Percentiles rank a stretch among this genome's conserved stretches.
These are phyloP conservation scores for Scedosporium aurantiacum DNA, from an alignment of 2,329 filamentous ascomycete species.

Conservation along the genomic window DNA sequence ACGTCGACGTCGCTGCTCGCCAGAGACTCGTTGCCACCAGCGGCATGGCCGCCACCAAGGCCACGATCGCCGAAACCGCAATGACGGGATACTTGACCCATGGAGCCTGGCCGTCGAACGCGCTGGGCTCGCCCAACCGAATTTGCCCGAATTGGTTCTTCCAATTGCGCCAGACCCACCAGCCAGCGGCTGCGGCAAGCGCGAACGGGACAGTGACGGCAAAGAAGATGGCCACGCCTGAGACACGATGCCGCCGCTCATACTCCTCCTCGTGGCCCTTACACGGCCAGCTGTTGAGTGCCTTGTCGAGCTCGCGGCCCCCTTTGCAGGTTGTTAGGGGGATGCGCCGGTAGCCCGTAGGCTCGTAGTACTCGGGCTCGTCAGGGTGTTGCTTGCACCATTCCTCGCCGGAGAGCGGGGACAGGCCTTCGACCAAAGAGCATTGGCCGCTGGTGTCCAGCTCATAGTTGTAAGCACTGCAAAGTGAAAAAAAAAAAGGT, in stretches of 20 bases:
- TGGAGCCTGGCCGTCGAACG: conserved; percentile 58
- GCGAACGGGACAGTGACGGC: conserved; percentile 67
- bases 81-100: conserved; percentile 78
- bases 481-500: background rate
- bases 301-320: conserved; percentile 64
- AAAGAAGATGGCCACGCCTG: conserved; percentile 71
- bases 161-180: conserved; percentile 79
- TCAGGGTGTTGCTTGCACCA: conserved; percentile 53
- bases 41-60: conserved; percentile 52
- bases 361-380: conserved; percentile 66
- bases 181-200: conserved; percentile 62
- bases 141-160: conserved; percentile 86
- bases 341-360: conserved; percentile 80
- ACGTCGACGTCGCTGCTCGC: conserved; percentile 46
- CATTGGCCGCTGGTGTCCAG: conserved; percentile 68
- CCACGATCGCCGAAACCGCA: conserved; percentile 52
- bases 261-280: conserved; percentile 75
- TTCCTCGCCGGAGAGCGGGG: conserved; percentile 40
- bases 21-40: conserved; percentile 63
- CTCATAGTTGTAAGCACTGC: conserved; percentile 87
- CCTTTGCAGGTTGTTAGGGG: conserved; percentile 79
- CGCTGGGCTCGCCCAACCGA: conserved; percentile 63
- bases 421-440: conserved; percentile 60
- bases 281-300: conserved; percentile 46
- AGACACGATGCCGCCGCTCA: conserved; percentile 55